Evolutionary conservation across 2,329 filamentous ascomycete genomes (phyloP), one percentile per base, ranked within the genome.

Genomic region (Basipetospora chlamydospora): DNA sequence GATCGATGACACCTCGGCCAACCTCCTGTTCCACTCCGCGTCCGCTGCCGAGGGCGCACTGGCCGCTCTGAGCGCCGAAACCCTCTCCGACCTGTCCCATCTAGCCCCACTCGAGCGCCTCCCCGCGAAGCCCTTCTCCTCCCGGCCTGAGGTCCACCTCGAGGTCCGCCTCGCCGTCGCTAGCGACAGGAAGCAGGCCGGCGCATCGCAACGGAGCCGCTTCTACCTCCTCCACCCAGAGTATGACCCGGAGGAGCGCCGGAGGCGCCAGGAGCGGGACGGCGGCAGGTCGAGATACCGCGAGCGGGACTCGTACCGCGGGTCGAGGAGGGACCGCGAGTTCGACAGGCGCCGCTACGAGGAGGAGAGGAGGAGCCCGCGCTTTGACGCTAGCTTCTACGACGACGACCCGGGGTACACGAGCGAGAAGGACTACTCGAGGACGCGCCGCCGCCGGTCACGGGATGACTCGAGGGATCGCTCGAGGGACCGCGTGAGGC

Each of bases 161-260:
- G 70, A 75, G 40, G 65, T 95, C 28, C 76, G 90, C 33, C 69
- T 82, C 42, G 80, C 87, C 1, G 70, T 86, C 5, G 64, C 68
- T 18, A 67, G 73, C 16, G 90, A 98, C 58, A 79, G 69, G 52
- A 98, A 98, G 58, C 71, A 76, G 48, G 71, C 65, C 29, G 79
- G 83, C 28, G 88, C 90, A 2, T 73, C 84, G 9, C 70, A 80
- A 35, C 71, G 81, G 42, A 96, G 88, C 57, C 73, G 84, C 10
- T 96, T 92, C 61, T 98, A 98, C 53, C 73, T 95, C 25, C 70
- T 90, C 49, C 83, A 96, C 47, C 88, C 88, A 1, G 83, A 94
- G 47, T 76, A 86, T 51, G 87, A 94, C 49, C 85, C 80, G 3
- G 77, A 78, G 46, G 85, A 83, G 58, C 71, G 73, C 36, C 63